These are phyloP conservation scores for Tagetes patula DNA, from an alignment of 129 eudicot species.

Conservation along the genomic window DNA sequence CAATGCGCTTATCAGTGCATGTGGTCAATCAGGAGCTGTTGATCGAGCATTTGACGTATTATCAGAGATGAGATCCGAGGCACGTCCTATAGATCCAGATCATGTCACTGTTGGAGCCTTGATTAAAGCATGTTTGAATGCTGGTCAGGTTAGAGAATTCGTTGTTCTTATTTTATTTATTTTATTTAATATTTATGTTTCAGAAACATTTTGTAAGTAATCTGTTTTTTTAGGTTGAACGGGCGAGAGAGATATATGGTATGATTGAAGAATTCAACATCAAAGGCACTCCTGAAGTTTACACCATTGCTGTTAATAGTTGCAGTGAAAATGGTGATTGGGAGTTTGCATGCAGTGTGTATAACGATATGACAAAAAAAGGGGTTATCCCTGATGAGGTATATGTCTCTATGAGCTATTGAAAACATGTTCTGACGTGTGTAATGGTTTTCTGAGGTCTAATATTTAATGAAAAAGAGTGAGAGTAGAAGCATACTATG, in stretches of 20 bases:
- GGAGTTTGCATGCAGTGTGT: slow-evolving; percentile 84
- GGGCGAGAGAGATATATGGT: slow-evolving; percentile 73
- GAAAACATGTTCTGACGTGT: background rate
- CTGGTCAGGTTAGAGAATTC: slow-evolving; percentile 72
- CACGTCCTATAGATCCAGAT: slow-evolving; percentile 83
- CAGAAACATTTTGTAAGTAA: slow-evolving; percentile 16
- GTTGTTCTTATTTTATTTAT: background rate
- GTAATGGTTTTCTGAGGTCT: background rate
- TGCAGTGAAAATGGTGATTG: slow-evolving; percentile 91
- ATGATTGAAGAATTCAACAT: slow-evolving; percentile 77
- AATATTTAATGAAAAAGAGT: background rate
- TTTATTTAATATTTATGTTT: background rate
- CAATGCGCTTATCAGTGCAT: slow-evolving; percentile 98
- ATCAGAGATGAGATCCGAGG: slow-evolving; percentile 84
- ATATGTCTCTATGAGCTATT: slow-evolving; percentile 10
- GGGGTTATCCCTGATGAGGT: slow-evolving; percentile 97
- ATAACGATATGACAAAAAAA: slow-evolving; percentile 68
- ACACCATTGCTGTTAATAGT: slow-evolving; percentile 92
- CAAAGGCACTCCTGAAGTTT: slow-evolving; percentile 93
- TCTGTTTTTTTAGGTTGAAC: slow-evolving; percentile 51
- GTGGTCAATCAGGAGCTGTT: slow-evolving; percentile 96
- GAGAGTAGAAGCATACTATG: slow-evolving; percentile 9
- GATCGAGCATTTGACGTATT: slow-evolving; percentile 98
- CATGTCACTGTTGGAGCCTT: slow-evolving; percentile 92
- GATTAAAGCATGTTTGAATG: slow-evolving; percentile 82